Evolutionary conservation across 2,329 filamentous ascomycete genomes (phyloP), one percentile per base, ranked within the genome.

Genomic region (Calonectria crousiana): DNA sequence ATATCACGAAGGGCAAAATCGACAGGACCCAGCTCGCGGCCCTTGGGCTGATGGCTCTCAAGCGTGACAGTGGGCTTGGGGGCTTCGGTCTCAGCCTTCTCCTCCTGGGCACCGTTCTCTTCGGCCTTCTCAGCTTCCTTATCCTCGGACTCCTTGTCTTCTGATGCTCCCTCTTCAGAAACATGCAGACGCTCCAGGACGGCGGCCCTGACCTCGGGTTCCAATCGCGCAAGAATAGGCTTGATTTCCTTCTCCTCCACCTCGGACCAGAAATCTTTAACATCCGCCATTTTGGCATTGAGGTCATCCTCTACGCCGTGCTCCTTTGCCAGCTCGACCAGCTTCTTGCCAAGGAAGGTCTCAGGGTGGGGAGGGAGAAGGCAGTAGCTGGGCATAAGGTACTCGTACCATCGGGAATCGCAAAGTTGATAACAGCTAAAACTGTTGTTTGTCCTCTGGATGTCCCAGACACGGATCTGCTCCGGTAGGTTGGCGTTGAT

Each of bases 341-440:
- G 87, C 82, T 95, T 95, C 85, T 93, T 94, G 11, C 95, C 96
- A 44, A 99, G 85, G 83, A 91, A 98, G 75, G 95, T 97, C 76
- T 93, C 93, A 0, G 96, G 96, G 83, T 98, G 96, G 0, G 97
- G 97, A 26, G 97, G 97, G 38, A 99, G 87, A 79, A 99, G 94
- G 71, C 94, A 95, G 85, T 98, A 95, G 52, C 94, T 97, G 3
- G 97, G 97, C 84, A 99, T 95, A 67, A 99, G 88, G 83, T 99
- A 99, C 86, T 99, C 97, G 86, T 99, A 99, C 89, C 96, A 97
- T 78, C 97, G 90, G 32, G 95, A 98, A 85, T 99, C 97, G 85
- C 96, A 98, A 71, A 95, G 91, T 83, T 98, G 94, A 85, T 99
- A 99, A 85, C 95, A 96, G 84, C 95, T 98, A 88, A 98, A 99